Conservation (phyloP, 78 protist species). For the Acrasis kona region DNA sequence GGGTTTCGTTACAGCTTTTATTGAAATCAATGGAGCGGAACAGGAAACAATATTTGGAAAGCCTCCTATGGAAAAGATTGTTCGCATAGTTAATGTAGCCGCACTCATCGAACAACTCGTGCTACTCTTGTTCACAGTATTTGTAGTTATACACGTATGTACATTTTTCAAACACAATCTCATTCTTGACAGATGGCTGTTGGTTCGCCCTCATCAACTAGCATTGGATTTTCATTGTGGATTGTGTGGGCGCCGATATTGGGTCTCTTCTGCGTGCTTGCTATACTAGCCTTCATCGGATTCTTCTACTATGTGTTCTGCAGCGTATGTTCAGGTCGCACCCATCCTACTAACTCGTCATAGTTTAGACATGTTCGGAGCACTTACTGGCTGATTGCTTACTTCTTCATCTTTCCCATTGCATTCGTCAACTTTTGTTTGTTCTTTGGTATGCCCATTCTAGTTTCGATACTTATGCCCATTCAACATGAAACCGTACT, state of each 20-base stretch:
- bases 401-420: neutral
- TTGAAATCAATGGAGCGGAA: neutral
- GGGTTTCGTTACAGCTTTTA: neutral
- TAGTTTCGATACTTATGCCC: neutral
- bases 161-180: no score
- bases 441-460: neutral
- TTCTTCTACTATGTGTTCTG: no score
- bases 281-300: no score
- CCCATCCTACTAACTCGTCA: no score
- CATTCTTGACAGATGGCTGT: no score
- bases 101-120: neutral
- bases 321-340: no score
- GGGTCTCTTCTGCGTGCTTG: no score
- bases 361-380: neutral
- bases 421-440: neutral
- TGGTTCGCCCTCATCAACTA: no score
- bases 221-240: no score
- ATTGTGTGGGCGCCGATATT: no score
- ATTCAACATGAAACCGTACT: neutral
- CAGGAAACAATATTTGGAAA: neutral
- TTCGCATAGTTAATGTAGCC: neutral
- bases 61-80: neutral
- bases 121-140: neutral
- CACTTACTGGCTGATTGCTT: neutral
- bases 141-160: neutral